phyloP scores from a whole-genome alignment of 2,329 filamentous ascomycete species.

The Ophiognomonia clavigignenti-juglandacearum region DNA sequence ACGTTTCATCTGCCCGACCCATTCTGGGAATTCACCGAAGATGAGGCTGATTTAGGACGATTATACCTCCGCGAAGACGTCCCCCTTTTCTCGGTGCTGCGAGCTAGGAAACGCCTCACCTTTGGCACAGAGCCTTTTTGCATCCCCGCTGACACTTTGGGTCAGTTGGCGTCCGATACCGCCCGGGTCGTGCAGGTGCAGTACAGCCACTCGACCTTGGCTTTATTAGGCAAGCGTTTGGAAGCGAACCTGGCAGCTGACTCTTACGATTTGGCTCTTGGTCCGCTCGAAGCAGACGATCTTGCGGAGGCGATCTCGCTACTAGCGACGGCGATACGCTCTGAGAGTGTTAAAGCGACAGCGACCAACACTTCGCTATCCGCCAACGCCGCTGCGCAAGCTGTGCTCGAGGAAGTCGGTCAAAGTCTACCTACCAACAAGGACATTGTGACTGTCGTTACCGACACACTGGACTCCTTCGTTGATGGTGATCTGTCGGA shows the following conservation, averaged over 20 bases:
- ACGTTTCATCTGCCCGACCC: slow-evolving; percentile 71
- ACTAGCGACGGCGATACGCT: slow-evolving; percentile 64
- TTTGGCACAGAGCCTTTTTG: slow-evolving; percentile 49
- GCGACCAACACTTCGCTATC: slow-evolving; percentile 1
- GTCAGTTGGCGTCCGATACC: slow-evolving; percentile 72
- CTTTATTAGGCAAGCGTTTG: slow-evolving; percentile 71
- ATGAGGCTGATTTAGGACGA: slow-evolving; percentile 80
- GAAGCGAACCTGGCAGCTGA: slow-evolving; percentile 61
- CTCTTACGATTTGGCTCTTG: slow-evolving; percentile 47
- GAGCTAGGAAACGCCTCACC: slow-evolving; percentile 38
- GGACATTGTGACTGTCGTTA: slow-evolving; percentile 77
- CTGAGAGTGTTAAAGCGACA: slow-evolving; percentile 36
- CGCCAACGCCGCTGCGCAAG: slow-evolving; percentile 31
- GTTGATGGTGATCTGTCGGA: slow-evolving; percentile 53
- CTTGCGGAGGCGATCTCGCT: slow-evolving; percentile 70
- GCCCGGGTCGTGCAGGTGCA: slow-evolving; percentile 72
- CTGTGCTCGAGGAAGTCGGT: slow-evolving; percentile 54
- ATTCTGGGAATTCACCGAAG: slow-evolving; percentile 71
- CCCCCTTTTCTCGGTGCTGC: slow-evolving; percentile 52
- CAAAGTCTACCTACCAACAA: slow-evolving; percentile 51
- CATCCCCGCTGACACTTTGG: slow-evolving; percentile 61
- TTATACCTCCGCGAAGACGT: slow-evolving; percentile 64
- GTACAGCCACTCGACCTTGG: slow-evolving; percentile 73
- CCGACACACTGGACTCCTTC: slow-evolving; percentile 75
- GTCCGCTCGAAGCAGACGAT: slow-evolving; percentile 52